Conservation (phyloP, 2,329 filamentous ascomycete genomes). For the Stagonosporopsis chrysanthemi region DNA sequence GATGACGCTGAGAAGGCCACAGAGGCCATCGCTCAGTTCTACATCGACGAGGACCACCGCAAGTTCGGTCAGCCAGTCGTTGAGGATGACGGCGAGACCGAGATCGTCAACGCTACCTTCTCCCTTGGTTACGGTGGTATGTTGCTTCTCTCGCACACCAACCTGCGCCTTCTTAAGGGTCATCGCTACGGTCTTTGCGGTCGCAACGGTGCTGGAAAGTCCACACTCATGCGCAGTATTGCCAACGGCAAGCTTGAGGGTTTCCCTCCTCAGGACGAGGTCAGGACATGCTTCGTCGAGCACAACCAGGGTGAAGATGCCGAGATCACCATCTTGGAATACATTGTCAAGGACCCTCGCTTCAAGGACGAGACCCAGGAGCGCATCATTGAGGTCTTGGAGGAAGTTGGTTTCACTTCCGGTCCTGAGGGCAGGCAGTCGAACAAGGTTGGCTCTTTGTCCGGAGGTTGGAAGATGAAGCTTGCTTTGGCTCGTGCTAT, state of each 20-base stretch:
- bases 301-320: constrained; percentile 99
- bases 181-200: constrained; percentile 97
- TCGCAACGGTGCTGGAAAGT: constrained; percentile 97
- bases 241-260: constrained; percentile 95
- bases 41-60: constrained; percentile 82
- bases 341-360: constrained; percentile 86
- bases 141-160: constrained; percentile 95
- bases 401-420: constrained; percentile 91
- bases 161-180: constrained; percentile 90
- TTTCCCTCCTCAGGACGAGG: constrained; percentile 89
- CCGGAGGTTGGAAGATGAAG: constrained; percentile 99
- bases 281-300: constrained; percentile 97
- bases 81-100: constrained; percentile 89
- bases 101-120: constrained; percentile 98
- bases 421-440: constrained; percentile 89
- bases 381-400: constrained; percentile 82
- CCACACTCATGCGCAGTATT: constrained; percentile 98
- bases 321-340: constrained; percentile 93
- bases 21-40: constrained; percentile 77
- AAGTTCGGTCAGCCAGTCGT: constrained; percentile 85
- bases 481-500: constrained; percentile 93
- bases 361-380: constrained; percentile 80
- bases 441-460: constrained; percentile 90
- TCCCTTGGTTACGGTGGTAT: constrained; percentile 97
- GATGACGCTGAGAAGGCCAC: constrained; percentile 71